Conservation (phyloP, 441 rosid species). For the Isatis lusitanica region DNA sequence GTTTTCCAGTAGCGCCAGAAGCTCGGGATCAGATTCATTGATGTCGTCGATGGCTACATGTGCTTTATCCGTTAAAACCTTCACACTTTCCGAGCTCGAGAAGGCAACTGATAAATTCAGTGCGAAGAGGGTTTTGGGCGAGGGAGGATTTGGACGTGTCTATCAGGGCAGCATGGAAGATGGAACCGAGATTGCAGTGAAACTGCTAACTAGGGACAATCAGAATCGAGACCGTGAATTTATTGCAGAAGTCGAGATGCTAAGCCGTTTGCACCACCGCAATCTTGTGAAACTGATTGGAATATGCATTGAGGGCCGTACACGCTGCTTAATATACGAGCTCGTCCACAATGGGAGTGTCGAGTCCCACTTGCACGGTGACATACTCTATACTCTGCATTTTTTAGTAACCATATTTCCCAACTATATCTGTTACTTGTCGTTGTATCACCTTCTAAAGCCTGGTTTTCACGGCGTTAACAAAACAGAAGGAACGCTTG, state of each 20-base stretch:
- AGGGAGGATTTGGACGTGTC: constrained; percentile 98
- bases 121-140: constrained; percentile 86
- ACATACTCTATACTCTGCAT: constrained; percentile 25
- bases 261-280: constrained; percentile 95
- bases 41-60: constrained; percentile 80
- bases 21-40: constrained; percentile 72
- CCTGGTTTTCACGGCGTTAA: constrained; percentile 49
- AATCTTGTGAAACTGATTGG: constrained; percentile 95
- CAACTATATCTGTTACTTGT: neutral
- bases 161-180: constrained; percentile 71
- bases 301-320: constrained; percentile 82
- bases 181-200: constrained; percentile 86
- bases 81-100: constrained; percentile 68
- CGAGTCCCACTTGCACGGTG: constrained; percentile 97
- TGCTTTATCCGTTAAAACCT: constrained; percentile 79
- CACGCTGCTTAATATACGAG: constrained; percentile 86
- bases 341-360: constrained; percentile 91
- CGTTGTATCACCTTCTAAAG: constrained; percentile 23
- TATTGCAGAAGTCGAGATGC: constrained; percentile 95
- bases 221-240: constrained; percentile 90
- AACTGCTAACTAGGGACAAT: constrained; percentile 77
- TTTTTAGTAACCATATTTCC: neutral
- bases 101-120: constrained; percentile 86
- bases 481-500: constrained; percentile 69
- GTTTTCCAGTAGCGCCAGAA: constrained; percentile 69